phyloP scores from a whole-genome alignment of 2,329 filamentous ascomycete species.

The Hyphodiscus sp. region DNA sequence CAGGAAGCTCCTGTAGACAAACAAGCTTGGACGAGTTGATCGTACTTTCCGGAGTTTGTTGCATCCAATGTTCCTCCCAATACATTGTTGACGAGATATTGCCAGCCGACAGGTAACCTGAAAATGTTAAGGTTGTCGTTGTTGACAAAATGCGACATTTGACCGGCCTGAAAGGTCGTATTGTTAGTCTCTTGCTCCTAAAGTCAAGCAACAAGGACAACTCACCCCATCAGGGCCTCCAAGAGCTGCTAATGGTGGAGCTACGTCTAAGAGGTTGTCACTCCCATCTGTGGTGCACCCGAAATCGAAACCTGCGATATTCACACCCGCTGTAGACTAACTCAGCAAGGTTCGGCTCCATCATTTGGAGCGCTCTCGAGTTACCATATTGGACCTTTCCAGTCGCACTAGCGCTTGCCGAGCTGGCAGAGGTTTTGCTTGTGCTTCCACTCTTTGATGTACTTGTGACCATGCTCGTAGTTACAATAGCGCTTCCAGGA shows the following conservation, averaged over 20 bases:
- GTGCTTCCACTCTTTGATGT: conserved; percentile 7
- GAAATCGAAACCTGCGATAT: conserved; percentile 39
- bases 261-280: conserved; percentile 29
- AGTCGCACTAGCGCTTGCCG: conserved; percentile 8
- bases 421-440: conserved; percentile 6
- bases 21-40: conserved; percentile 50
- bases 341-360: not conserved
- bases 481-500: conserved; percentile 12
- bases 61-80: conserved; percentile 44
- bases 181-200: no score
- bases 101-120: conserved; percentile 53
- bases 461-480: conserved; percentile 13
- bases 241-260: conserved; percentile 28
- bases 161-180: conserved; percentile 1
- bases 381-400: not conserved
- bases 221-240: conserved; percentile 28
- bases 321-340: conserved; percentile 17
- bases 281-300: conserved; percentile 37
- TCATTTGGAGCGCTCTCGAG: not conserved
- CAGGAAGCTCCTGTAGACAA: conserved; percentile 50
- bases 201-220: not conserved
- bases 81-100: conserved; percentile 49
- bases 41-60: conserved; percentile 44
- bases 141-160: conserved; percentile 31
- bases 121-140: conserved; percentile 50